phyloP scores from a whole-genome alignment of 257 asterid species.

The Verbena officinalis region DNA sequence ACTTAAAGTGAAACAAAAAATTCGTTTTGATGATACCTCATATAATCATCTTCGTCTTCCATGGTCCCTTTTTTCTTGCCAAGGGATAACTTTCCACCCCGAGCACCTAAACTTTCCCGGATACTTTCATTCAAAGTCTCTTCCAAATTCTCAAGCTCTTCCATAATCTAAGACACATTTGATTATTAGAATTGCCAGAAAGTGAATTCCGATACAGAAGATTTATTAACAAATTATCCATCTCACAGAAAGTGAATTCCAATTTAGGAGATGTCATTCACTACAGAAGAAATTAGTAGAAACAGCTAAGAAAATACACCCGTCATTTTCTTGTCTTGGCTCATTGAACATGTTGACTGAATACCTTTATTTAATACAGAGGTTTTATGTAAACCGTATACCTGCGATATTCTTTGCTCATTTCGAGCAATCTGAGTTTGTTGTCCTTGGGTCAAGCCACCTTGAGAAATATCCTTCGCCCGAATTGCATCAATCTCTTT shows the following conservation, averaged over 20 bases:
- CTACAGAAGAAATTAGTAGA: constrained; percentile 16
- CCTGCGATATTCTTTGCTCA: constrained; percentile 98
- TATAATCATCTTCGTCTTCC: constrained; percentile 70
- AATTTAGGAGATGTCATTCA: constrained; percentile 23
- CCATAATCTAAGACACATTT: constrained; percentile 61
- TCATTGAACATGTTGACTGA: too few species aligned
- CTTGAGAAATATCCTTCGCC: constrained; percentile 98
- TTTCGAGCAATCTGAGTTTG: constrained; percentile 99
- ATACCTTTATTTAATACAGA: constrained; percentile 17
- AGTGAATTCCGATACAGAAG: constrained; percentile 16
- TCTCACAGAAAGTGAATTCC: constrained; percentile 10
- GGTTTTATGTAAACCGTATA: constrained; percentile 26
- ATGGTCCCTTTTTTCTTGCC: constrained; percentile 65
- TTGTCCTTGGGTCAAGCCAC: constrained; percentile 98
- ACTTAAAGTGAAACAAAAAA: constrained; percentile 3
- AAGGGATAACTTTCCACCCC: constrained; percentile 57
- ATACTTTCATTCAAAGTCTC: constrained; percentile 97
- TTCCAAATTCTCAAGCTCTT: constrained; percentile 97
- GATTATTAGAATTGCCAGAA: constrained; percentile 25
- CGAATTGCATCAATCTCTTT: constrained; percentile 99
- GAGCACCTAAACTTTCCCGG: constrained; percentile 93
- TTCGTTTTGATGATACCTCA: constrained; percentile 49
- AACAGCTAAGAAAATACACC: neutral
- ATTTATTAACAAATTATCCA: neutral
- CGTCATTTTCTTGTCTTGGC: too few species aligned